Conservation (phyloP, 768 basidiomycete species). For the Megacollybia marginata region DNA sequence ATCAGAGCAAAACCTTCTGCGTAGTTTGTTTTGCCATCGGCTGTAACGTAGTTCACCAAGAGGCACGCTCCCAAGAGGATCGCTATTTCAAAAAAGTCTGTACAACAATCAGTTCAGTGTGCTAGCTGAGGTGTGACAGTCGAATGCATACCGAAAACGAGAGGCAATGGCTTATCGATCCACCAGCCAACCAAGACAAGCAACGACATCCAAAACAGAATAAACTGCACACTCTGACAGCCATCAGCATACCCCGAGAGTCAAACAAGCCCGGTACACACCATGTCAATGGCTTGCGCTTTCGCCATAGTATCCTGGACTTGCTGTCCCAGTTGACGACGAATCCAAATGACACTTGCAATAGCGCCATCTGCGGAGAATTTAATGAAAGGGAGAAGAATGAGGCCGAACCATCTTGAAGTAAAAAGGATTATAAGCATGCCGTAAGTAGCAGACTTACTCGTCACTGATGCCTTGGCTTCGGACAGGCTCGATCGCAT, state of each 20-base stretch:
- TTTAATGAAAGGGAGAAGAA: slow-evolving; percentile 65
- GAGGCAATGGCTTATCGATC: slow-evolving; percentile 46
- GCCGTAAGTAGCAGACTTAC: slow-evolving; percentile 23
- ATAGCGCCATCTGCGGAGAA: slow-evolving; percentile 67
- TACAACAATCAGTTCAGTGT: not conserved
- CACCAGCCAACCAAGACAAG: slow-evolving; percentile 66
- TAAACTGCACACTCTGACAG: slow-evolving; percentile 49
- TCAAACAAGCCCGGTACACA: no score
- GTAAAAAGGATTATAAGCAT: not conserved
- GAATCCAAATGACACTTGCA: slow-evolving; percentile 34
- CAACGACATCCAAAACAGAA: slow-evolving; percentile 74
- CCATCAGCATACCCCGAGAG: no score
- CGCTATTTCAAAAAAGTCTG: slow-evolving; percentile 66
- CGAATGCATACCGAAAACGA: slow-evolving; percentile 56
- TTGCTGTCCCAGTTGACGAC: slow-evolving; percentile 30
- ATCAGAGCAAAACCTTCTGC: slow-evolving; percentile 64
- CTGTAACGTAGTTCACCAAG: slow-evolving; percentile 74
- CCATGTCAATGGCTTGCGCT: slow-evolving; percentile 66
- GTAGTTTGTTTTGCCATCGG: slow-evolving; percentile 77
- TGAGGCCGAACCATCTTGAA: slow-evolving; percentile 63
- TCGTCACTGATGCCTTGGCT: slow-evolving; percentile 38
- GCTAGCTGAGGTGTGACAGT: not conserved
- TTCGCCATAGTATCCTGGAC: slow-evolving; percentile 54
- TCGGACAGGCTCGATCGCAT: slow-evolving; percentile 52
- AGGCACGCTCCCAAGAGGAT: slow-evolving; percentile 61